Base-by-base conservation (phyloP, 768 basidiomycete species). In the Holtermannia corniformis region DNA sequence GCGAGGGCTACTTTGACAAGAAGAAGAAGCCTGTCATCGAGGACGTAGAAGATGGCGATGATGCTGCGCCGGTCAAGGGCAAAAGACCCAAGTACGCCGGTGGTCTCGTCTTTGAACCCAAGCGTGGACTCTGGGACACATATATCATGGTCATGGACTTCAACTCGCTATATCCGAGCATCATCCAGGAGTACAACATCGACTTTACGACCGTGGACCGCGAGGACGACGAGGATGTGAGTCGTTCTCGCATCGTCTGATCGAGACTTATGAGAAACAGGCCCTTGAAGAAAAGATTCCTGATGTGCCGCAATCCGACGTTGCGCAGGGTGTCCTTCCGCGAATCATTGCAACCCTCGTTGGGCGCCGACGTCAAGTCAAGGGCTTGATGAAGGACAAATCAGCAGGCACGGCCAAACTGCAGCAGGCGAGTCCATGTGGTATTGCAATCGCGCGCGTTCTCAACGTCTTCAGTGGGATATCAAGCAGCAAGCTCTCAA, bases 131-230 rank as follows among this genome's bases (percentile, higher is more conserved):
- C 40, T 97, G 89, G 87, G 95, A 97, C 76, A 92, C 84, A 63
- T 95, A 79, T 68, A 86, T 97, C 72, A 79, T 99, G 16, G 95
- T 99, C 73, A 99, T 99, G 95, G 95, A 99, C 72, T 99, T 97
- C 82, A 99, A 99, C 74, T 95, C 91, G 56, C 78, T 99, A 51
- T 99, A 99, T 70, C 95, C 95, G 4, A 91, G 87, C 71, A 99
- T 99, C 76, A 99, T 99, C 45, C 95, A 97, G 67, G 95, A 99
- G 76, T 99, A 87, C 69, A 97, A 99, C 70, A 97, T 99, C 61
- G 95, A 97, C 74, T 97, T 97, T 65, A 97, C 95, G 10, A 99
- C 95, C 0, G 84, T 97, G 19, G 86, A 88, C 43, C 79, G 80
- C 50, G 76, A 79, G 5, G 81, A 81, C 22, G 76, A 78, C 40